Conservation (phyloP, 352 stramenopile species). For the Thalassiosira hispida region DNA sequence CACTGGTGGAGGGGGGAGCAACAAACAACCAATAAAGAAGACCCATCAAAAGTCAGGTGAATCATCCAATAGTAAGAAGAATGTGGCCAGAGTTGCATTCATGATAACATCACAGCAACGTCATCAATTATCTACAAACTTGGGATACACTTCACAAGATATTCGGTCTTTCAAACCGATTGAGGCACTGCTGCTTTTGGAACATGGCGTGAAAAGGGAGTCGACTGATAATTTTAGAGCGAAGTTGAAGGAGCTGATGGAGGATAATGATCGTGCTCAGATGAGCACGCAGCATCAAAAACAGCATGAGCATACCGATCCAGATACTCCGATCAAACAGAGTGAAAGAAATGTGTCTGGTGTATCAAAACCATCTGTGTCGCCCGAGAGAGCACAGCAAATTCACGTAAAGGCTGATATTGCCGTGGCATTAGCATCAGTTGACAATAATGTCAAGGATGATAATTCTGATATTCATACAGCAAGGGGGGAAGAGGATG, state of each 20-base stretch:
- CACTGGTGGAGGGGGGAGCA: not conserved
- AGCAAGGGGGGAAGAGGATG: not conserved
- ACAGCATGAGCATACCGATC: not conserved
- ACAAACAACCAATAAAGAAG: not conserved
- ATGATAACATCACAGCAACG: conserved; percentile 76
- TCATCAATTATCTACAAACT: conserved; percentile 38
- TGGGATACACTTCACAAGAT: conserved; percentile 64
- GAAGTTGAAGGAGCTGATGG: conserved; percentile 33
- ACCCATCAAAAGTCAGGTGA: not conserved
- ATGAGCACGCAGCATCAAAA: conserved; percentile 3
- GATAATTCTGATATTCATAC: not conserved
- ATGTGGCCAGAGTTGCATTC: conserved; percentile 66
- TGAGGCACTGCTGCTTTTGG: conserved; percentile 70
- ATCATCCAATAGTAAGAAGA: conserved; percentile 7
- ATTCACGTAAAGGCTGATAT: conserved; percentile 43
- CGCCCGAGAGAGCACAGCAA: conserved; percentile 22
- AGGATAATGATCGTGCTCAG: conserved; percentile 39
- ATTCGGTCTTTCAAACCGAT: conserved; percentile 75
- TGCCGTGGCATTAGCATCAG: conserved; percentile 34
- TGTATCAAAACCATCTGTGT: conserved; percentile 9
- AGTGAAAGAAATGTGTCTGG: not conserved
- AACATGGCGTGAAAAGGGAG: conserved; percentile 60
- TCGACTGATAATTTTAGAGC: not conserved
- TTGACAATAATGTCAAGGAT: conserved; percentile 4
- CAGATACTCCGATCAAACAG: not conserved